phyloP scores from a whole-genome alignment of 2,329 filamentous ascomycete genomes.

The Hypoxylon rubiginosum region DNA sequence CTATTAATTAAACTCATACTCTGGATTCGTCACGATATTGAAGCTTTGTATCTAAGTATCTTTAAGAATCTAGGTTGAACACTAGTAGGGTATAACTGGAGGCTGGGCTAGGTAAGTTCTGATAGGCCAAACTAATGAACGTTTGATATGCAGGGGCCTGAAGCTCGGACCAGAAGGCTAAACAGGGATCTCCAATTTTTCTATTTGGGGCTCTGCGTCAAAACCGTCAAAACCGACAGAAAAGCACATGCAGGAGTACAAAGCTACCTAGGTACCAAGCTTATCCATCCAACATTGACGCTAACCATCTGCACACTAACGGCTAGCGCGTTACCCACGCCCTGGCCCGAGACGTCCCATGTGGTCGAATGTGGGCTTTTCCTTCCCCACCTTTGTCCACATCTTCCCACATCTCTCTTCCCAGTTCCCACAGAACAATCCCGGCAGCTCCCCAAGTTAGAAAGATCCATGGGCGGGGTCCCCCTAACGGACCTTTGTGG shows the following conservation, averaged over 20 bases:
- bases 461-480: conserved; percentile 36
- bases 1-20: conserved; percentile 9
- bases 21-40: conserved; percentile 29
- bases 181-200: conserved; percentile 42
- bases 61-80: conserved; percentile 5
- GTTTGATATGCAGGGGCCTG: conserved; percentile 42
- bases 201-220: conserved; percentile 46
- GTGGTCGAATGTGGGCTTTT: conserved; percentile 15
- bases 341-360: conserved; percentile 43
- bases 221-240: conserved; percentile 29
- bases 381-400: conserved; percentile 25
- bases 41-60: conserved; percentile 28
- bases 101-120: not conserved
- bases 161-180: conserved; percentile 33
- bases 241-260: conserved; percentile 32
- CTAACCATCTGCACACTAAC: not conserved
- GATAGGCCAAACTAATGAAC: conserved; percentile 35
- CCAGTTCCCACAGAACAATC: conserved; percentile 3
- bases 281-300: too few relatives aligned
- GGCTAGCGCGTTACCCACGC: conserved; percentile 28
- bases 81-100: not conserved
- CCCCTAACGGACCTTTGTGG: conserved; percentile 27
- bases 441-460: conserved; percentile 36
- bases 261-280: conserved; percentile 16
- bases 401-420: not conserved